These are phyloP conservation scores for Capronia americana DNA, from an alignment of 2,329 filamentous ascomycete species.

Conservation along the genomic window DNA sequence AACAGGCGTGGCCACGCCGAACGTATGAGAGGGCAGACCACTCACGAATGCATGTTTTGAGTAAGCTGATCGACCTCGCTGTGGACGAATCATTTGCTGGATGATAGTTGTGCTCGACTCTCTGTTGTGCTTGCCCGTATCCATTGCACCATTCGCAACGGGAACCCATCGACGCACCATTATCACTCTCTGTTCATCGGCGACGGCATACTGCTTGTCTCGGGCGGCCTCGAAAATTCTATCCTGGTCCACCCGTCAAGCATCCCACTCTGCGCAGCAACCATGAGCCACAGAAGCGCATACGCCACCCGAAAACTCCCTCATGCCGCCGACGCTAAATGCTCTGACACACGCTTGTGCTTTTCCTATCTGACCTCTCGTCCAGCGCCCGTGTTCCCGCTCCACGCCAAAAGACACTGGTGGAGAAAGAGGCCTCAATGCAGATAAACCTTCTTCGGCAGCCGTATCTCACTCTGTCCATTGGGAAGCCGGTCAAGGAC, in stretches of 20 bases:
- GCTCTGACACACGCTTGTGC: conserved; percentile 2
- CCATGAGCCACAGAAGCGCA: conserved; percentile 27
- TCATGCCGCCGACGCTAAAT: conserved; percentile 16
- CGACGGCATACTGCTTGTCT: neutral
- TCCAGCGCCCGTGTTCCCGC: conserved; percentile 3
- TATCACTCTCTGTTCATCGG: neutral
- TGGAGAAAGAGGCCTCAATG: conserved; percentile 4
- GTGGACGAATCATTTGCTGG: neutral
- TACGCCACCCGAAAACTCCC: conserved; percentile 31
- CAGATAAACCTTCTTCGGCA: conserved; percentile 9
- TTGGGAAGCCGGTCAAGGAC: neutral
- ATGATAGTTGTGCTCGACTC: neutral
- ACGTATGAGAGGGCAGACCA: neutral
- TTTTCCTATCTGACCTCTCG: conserved; percentile 5
- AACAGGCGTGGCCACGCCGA: conserved; percentile 2
- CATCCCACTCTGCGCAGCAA: conserved; percentile 33
- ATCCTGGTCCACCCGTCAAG: conserved; percentile 16
- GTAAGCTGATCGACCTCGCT: conserved; percentile 7
- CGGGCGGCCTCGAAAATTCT: conserved; percentile 6
- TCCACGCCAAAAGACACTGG: conserved; percentile 11
- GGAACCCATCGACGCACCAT: conserved; percentile 12
- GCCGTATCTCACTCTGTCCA: conserved; percentile 6
- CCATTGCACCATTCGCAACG: neutral
- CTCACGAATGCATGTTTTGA: neutral
- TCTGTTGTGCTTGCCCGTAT: neutral